Evolutionary conservation across 257 asterid genomes (phyloP).

Genomic region (Solanum chaucha): DNA sequence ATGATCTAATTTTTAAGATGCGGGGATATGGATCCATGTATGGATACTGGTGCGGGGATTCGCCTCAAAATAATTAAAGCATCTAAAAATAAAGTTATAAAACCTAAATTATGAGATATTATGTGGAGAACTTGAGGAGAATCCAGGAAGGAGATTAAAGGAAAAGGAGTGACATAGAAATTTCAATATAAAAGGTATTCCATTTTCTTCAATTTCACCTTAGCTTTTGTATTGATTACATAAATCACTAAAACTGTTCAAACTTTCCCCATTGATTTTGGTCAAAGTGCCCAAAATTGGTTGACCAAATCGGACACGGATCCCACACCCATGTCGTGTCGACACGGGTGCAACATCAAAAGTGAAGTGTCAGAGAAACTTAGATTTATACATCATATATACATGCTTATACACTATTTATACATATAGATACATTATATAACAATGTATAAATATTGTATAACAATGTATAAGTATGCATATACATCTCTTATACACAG

Average conservation of each 20-base stretch:
- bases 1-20: neutral
- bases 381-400: neutral
- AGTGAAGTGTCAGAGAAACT: neutral
- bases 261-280: neutral
- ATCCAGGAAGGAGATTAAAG: neutral
- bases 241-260: neutral
- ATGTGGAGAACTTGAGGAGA: neutral
- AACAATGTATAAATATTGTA: no score
- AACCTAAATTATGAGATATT: neutral
- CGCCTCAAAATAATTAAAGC: neutral
- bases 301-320: neutral
- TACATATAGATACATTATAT: neutral
- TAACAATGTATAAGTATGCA: neutral
- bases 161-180: neutral
- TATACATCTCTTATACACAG: neutral
- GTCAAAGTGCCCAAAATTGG: neutral
- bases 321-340: neutral
- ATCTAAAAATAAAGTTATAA: neutral
- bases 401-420: neutral
- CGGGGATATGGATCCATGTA: neutral
- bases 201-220: neutral
- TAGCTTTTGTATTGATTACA: neutral
- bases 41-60: neutral
- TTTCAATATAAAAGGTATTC: neutral
- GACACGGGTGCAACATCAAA: neutral